Percentiles rank a stretch among this genome's conserved stretches.
Evolutionary conservation across 805 yeast species (phyloP).

Genomic region (Yamadazyma olivae): DNA sequence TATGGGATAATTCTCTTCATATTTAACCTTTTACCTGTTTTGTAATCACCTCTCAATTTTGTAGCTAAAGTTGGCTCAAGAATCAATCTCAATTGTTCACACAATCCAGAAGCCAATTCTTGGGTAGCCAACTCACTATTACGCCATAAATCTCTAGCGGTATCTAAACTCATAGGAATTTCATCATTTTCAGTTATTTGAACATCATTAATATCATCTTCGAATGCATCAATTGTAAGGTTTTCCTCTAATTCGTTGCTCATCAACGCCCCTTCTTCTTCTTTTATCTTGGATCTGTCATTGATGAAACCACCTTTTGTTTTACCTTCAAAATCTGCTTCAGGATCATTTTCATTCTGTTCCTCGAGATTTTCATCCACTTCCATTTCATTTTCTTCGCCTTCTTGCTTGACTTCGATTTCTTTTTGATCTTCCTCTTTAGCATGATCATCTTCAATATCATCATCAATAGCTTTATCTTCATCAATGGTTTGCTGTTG

Average conservation of each 20-base stretch:
- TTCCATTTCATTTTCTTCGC: slow-evolving; percentile 24
- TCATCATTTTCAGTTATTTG: slow-evolving; percentile 14
- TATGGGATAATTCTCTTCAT: slow-evolving; percentile 98
- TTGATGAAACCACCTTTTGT: slow-evolving; percentile 50
- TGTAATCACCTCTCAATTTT: slow-evolving; percentile 90
- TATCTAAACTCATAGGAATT: slow-evolving; percentile 55
- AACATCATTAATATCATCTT: slow-evolving; percentile 16
- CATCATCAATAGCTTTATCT: slow-evolving; percentile 79
- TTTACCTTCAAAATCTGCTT: slow-evolving; percentile 48
- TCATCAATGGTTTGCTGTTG: slow-evolving; percentile 75
- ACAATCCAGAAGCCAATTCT: slow-evolving; percentile 79
- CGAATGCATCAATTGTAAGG: slow-evolving; percentile 15
- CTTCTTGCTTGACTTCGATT: slow-evolving; percentile 25
- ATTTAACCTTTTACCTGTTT: slow-evolving; percentile 93
- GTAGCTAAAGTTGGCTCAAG: slow-evolving; percentile 97
- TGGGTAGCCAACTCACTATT: slow-evolving; percentile 80
- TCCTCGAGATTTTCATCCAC: slow-evolving; percentile 28
- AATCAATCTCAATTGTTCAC: slow-evolving; percentile 90
- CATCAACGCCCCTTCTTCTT: slow-evolving; percentile 23
- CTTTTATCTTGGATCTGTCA: slow-evolving; percentile 37
- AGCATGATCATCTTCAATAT: slow-evolving; percentile 27
- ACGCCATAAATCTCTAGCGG: slow-evolving; percentile 78
- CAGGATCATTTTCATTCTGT: slow-evolving; percentile 29
- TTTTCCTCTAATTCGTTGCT: slow-evolving; percentile 20
- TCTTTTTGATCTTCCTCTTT: slow-evolving; percentile 16